phyloP scores from a whole-genome alignment of 1,139 yeast species.

The Pichia sp. region DNA sequence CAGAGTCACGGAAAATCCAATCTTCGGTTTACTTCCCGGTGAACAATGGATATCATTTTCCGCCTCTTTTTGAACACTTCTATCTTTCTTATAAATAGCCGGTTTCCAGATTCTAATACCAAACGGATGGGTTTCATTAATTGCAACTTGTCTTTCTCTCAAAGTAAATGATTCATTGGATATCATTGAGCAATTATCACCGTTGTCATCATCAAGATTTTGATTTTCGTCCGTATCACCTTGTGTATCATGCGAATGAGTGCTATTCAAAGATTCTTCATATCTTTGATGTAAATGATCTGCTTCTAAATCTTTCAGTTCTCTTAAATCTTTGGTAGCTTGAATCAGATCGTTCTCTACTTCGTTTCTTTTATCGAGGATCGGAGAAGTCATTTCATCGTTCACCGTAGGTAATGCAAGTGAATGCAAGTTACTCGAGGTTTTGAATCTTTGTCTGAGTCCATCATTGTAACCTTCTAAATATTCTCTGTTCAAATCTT shows the following conservation, averaged over 20 bases:
- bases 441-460: conserved; percentile 30
- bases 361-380: conserved; percentile 14
- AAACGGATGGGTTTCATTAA: conserved; percentile 93
- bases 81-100: conserved; percentile 82
- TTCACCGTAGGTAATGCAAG: background rate
- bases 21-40: conserved; percentile 40
- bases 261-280: background rate
- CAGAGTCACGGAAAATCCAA: conserved; percentile 55
- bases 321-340: conserved; percentile 19
- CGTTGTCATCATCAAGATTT: conserved; percentile 10
- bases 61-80: conserved; percentile 89
- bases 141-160: conserved; percentile 90
- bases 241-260: conserved; percentile 13
- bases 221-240: conserved; percentile 13
- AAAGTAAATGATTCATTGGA: conserved; percentile 81
- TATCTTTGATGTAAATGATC: conserved; percentile 13
- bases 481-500: conserved; percentile 53
- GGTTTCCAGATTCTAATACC: conserved; percentile 99
- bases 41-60: conserved; percentile 85
- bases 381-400: background rate
- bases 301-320: conserved; percentile 19
- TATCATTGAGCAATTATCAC: conserved; percentile 37
- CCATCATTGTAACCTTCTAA: conserved; percentile 71
- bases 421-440: conserved; percentile 10
- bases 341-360: conserved; percentile 20